Conservation (phyloP, 805 yeast species). For the Sugiyamaella valdiviana region DNA sequence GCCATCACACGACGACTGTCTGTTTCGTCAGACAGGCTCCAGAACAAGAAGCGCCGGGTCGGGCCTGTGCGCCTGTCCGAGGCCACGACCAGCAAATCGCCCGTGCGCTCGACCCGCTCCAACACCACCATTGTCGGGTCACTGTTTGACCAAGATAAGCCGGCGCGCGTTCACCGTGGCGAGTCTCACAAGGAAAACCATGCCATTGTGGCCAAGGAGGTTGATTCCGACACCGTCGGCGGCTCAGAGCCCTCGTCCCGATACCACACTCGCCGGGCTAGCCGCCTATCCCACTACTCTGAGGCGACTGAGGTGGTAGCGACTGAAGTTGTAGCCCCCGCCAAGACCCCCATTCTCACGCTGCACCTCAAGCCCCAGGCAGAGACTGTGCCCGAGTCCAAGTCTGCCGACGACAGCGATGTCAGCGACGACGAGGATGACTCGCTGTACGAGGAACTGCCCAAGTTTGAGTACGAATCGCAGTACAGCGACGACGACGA, state of each 20-base stretch:
- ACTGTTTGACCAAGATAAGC: background rate
- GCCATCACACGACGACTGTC: slow-evolving; percentile 1
- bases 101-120: background rate
- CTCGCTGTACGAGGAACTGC: slow-evolving; percentile 11
- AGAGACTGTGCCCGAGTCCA: too few relatives aligned
- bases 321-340: too few relatives aligned
- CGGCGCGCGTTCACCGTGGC: background rate
- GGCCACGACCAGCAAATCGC: background rate
- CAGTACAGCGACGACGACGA: slow-evolving; percentile 4
- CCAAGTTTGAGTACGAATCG: slow-evolving; percentile 16
- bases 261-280: background rate
- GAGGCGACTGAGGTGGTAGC: too few relatives aligned
- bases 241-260: background rate
- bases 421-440: slow-evolving; percentile 1
- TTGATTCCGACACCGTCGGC: background rate
- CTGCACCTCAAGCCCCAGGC: too few relatives aligned
- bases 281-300: background rate
- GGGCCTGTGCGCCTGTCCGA: background rate
- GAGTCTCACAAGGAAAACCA: background rate
- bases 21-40: background rate
- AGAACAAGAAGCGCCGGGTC: background rate
- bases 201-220: background rate
- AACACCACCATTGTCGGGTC: background rate
- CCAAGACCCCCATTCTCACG: too few relatives aligned
- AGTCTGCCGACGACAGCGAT: slow-evolving; percentile 1